Evolutionary conservation across 345 rosid genomes (phyloP).

Genomic region (Brassica napus): DNA sequence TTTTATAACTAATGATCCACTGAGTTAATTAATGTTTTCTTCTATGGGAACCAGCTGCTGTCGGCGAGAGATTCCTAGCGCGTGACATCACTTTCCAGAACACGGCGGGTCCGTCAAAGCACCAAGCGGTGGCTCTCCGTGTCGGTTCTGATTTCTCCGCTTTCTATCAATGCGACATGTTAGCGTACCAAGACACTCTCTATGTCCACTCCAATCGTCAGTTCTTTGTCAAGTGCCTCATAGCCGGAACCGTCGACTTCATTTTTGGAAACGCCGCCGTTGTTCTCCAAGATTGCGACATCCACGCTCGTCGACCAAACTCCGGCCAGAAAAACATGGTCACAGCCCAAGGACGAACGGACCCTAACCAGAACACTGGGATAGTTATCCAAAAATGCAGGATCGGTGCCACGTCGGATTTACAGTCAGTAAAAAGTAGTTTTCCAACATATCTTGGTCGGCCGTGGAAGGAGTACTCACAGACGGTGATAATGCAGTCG

Average conservation of each 20-base stretch:
- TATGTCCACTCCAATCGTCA: constrained; percentile 72
- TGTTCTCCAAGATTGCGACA: constrained; percentile 73
- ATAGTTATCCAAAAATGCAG: constrained; percentile 84
- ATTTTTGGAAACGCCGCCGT: constrained; percentile 73
- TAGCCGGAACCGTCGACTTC: constrained; percentile 86
- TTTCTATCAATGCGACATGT: constrained; percentile 70
- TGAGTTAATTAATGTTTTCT: background rate
- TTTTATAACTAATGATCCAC: constrained; percentile 17
- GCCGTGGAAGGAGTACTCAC: constrained; percentile 90
- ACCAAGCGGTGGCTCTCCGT: constrained; percentile 76
- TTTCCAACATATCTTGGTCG: constrained; percentile 85
- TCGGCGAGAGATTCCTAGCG: constrained; percentile 75
- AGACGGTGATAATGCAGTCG: constrained; percentile 86
- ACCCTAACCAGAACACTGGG: constrained; percentile 91
- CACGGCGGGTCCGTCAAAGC: constrained; percentile 81
- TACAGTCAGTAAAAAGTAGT: constrained; percentile 45
- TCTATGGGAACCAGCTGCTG: constrained; percentile 56
- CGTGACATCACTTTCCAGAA: constrained; percentile 72
- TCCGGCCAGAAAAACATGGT: constrained; percentile 95
- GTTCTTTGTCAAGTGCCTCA: constrained; percentile 60
- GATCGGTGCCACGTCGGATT: constrained; percentile 78
- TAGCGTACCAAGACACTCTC: constrained; percentile 83
- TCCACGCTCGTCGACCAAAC: constrained; percentile 80
- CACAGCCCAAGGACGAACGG: constrained; percentile 87
- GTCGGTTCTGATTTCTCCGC: constrained; percentile 81